A percentile compares a stretch with the other conserved stretches of the same genome.
Conservation (phyloP, 2,329 filamentous ascomycete species). For the Hypoxylon sp. region DNA sequence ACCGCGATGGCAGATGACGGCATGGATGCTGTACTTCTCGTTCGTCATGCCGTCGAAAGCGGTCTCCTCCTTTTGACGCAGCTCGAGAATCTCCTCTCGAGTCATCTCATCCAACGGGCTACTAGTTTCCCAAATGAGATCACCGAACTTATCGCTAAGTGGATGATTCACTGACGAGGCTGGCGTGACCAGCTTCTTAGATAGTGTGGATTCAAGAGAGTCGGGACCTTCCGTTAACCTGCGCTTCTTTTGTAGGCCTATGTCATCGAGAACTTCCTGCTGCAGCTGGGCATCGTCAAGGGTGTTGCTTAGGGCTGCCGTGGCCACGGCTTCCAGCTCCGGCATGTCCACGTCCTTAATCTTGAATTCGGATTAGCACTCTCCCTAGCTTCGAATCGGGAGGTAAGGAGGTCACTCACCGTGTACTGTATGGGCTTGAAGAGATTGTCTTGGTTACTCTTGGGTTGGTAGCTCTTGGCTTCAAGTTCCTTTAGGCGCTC, state of each 20-base stretch:
- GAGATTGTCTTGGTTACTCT: conserved; percentile 9
- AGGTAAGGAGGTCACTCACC: conserved; percentile 3
- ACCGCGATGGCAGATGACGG: conserved; percentile 92
- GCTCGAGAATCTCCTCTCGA: conserved; percentile 61
- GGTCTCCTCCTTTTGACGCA: conserved; percentile 57
- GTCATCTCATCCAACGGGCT: conserved; percentile 59
- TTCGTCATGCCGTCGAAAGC: conserved; percentile 76
- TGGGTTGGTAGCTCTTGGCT: conserved; percentile 4
- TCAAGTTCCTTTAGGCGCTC: conserved; percentile 67
- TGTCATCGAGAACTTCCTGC: conserved; percentile 33
- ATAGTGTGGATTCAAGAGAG: conserved; percentile 8
- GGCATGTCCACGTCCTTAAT: conserved; percentile 13
- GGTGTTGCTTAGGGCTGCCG: conserved; percentile 6
- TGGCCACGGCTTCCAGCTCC: conserved; percentile 12
- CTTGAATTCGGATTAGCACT: conserved; percentile 3
- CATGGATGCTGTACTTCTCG: conserved; percentile 86
- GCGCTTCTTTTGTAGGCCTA: conserved; percentile 37
- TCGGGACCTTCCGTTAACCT: conserved; percentile 27
- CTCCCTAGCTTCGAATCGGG: not conserved
- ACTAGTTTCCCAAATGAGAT: conserved; percentile 41
- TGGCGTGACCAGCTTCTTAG: conserved; percentile 31
- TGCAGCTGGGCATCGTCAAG: conserved; percentile 6
- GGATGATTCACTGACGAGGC: not conserved
- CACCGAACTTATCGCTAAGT: conserved; percentile 40
- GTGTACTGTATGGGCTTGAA: not conserved